These are phyloP conservation scores for Aspergillus clavatus DNA, from an alignment of 2,329 filamentous ascomycete genomes.

Conservation along the genomic window DNA sequence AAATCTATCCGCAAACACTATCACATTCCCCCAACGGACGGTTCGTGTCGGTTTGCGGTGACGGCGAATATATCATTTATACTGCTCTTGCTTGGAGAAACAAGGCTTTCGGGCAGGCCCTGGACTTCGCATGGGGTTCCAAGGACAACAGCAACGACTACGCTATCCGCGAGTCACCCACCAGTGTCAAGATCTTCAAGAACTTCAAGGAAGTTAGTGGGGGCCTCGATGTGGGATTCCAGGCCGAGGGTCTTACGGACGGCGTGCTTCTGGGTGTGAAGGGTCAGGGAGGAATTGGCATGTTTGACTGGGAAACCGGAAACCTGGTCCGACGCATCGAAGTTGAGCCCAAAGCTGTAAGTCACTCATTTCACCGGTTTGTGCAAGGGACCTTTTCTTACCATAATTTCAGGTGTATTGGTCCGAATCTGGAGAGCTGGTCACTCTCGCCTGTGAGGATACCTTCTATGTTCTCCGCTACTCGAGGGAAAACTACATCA, in stretches of 20 bases:
- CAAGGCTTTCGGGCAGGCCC: constrained; percentile 90
- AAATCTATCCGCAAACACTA: constrained; percentile 92
- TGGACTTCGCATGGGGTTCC: constrained; percentile 95
- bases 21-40: constrained; percentile 94
- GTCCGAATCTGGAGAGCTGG: constrained; percentile 93
- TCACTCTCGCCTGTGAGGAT: constrained; percentile 89
- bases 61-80: constrained; percentile 99
- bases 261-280: constrained; percentile 90
- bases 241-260: constrained; percentile 83
- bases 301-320: constrained; percentile 94
- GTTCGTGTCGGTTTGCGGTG: constrained; percentile 84
- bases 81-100: constrained; percentile 95
- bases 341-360: constrained; percentile 59
- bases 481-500: constrained; percentile 80
- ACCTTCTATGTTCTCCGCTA: constrained; percentile 92
- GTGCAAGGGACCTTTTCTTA: neutral
- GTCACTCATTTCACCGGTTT: constrained; percentile 14
- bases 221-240: constrained; percentile 89
- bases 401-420: constrained; percentile 69
- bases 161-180: constrained; percentile 89
- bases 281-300: constrained; percentile 87
- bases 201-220: constrained; percentile 92
- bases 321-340: constrained; percentile 89
- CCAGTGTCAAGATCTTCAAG: constrained; percentile 94
- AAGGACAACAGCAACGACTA: constrained; percentile 99